Conservation (phyloP, 1,284 basidiomycete species). For the Heterobasidion occidentale region DNA sequence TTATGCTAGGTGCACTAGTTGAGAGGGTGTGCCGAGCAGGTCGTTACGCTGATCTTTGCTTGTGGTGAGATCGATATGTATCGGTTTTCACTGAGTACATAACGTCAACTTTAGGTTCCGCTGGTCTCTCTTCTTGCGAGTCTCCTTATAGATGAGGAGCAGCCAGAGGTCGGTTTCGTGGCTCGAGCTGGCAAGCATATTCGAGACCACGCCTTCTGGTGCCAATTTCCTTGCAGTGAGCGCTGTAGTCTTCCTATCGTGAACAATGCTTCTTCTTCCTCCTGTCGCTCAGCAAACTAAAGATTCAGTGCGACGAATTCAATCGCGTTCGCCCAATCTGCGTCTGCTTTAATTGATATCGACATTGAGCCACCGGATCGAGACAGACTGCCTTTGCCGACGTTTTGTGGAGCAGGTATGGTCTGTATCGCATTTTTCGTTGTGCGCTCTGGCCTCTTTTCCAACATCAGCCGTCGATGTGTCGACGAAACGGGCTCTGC, state of each 20-base stretch:
- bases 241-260: conserved; percentile 9
- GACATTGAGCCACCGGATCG: conserved; percentile 10
- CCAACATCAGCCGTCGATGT: conserved; percentile 15
- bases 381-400: conserved; percentile 17
- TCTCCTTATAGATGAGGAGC: conserved; percentile 41
- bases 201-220: conserved; percentile 24
- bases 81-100: background rate
- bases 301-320: conserved; percentile 18
- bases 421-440: background rate
- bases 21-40: background rate
- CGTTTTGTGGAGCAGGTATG: conserved; percentile 16
- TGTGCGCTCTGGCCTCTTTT: background rate
- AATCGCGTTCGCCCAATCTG: conserved; percentile 21
- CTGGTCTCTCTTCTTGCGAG: conserved; percentile 10
- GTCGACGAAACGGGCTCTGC: conserved; percentile 23
- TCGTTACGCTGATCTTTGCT: conserved; percentile 21
- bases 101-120: background rate
- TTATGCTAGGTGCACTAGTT: background rate
- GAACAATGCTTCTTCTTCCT: conserved; percentile 27
- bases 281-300: background rate
- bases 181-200: conserved; percentile 31
- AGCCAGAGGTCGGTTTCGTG: conserved; percentile 32
- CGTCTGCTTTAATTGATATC: conserved; percentile 15
- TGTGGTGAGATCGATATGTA: conserved; percentile 16
- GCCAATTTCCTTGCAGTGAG: conserved; percentile 30